Evolutionary conservation across 805 yeast species (phyloP).

Genomic region (Yueomyces sinensis): DNA sequence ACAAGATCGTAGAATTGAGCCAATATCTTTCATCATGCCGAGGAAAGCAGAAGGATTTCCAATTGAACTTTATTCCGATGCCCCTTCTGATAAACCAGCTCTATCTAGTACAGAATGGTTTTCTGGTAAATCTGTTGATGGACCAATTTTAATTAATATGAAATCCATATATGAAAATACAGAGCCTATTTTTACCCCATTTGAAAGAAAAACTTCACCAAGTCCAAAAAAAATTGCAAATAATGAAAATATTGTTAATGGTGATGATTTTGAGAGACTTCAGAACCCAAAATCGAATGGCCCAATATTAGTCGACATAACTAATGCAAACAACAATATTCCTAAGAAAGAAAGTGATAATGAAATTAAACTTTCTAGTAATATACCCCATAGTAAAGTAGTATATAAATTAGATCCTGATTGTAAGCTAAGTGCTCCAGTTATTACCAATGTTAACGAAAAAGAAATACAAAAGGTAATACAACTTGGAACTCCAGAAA

Average conservation of each 20-base stretch:
- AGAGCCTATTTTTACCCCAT: not conserved
- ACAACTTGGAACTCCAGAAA: too few relatives aligned
- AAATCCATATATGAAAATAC: slow-evolving; percentile 69
- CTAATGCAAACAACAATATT: too few relatives aligned
- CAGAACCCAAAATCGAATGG: too few relatives aligned
- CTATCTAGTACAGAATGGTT: slow-evolving; percentile 69
- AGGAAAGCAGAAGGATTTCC: slow-evolving; percentile 89
- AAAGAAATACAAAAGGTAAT: too few relatives aligned
- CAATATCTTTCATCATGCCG: slow-evolving; percentile 86
- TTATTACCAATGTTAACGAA: too few relatives aligned
- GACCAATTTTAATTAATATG: slow-evolving; percentile 71
- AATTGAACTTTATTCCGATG: slow-evolving; percentile 84
- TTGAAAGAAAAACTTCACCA: not conserved
- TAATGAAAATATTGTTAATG: not conserved
- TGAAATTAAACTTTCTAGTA: too few relatives aligned
- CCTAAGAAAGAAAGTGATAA: too few relatives aligned
- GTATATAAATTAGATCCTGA: too few relatives aligned
- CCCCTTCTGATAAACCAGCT: slow-evolving; percentile 72
- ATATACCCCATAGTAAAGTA: too few relatives aligned
- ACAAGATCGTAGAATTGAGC: slow-evolving; percentile 74
- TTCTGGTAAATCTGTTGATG: slow-evolving; percentile 54
- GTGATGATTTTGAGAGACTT: too few relatives aligned
- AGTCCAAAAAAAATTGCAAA: not conserved
- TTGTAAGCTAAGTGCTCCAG: too few relatives aligned
- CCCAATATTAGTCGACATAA: too few relatives aligned